Evolutionary conservation across 805 yeast species (phyloP).

Genomic region (Candida alai): DNA sequence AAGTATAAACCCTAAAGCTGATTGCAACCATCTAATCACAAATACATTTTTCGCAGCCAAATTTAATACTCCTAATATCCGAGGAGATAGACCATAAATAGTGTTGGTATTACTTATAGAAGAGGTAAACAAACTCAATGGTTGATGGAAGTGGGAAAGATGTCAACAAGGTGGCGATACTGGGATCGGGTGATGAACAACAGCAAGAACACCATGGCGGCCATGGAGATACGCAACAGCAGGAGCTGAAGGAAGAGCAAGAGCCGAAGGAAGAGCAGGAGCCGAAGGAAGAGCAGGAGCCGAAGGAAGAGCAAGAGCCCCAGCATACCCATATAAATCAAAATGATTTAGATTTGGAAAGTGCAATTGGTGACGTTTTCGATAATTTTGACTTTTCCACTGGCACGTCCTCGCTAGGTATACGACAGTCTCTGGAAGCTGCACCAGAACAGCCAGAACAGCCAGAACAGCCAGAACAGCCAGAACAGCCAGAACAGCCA

Average conservation of each 20-base stretch:
- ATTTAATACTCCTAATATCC: too few relatives aligned
- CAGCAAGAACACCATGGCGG: too few relatives aligned
- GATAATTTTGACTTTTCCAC: conserved; percentile 22
- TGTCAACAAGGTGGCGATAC: too few relatives aligned
- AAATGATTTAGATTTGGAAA: conserved; percentile 7
- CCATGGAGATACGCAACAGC: conserved; percentile 2
- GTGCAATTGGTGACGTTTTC: conserved; percentile 17
- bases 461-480: neutral
- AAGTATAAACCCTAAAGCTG: conserved; percentile 5
- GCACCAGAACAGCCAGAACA: conserved; percentile 4
- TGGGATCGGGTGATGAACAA: too few relatives aligned
- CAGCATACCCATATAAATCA: neutral
- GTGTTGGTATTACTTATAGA: too few relatives aligned
- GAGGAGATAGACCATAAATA: too few relatives aligned
- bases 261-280: neutral
- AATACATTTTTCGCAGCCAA: conserved; percentile 5
- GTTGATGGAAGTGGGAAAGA: too few relatives aligned
- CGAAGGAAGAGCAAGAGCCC: neutral
- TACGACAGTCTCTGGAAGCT: conserved; percentile 2
- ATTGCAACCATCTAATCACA: neutral
- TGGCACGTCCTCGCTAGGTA: too few relatives aligned
- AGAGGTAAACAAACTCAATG: too few relatives aligned
- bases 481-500: conserved; percentile 1
- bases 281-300: neutral
- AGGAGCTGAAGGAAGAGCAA: conserved; percentile 1